Conservation (phyloP, 768 basidiomycete species). For the Cystobasidium onofrii region DNA sequence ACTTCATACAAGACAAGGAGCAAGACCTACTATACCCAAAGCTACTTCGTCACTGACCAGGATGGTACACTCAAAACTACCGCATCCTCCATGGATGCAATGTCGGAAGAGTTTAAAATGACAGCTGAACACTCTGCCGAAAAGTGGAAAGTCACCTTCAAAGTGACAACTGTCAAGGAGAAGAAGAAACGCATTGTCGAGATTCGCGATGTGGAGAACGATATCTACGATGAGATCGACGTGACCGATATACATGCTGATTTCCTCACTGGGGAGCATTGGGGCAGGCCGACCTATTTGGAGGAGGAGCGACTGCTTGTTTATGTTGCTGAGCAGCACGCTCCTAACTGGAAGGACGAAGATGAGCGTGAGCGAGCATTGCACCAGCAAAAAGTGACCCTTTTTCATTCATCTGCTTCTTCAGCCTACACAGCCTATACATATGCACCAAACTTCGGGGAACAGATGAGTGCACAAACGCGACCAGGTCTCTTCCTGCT, state of each 20-base stretch:
- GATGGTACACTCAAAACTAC: neutral
- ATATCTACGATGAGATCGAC: neutral
- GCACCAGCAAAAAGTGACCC: too few relatives aligned
- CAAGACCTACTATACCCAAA: neutral
- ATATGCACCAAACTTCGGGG: slow-evolving; percentile 59
- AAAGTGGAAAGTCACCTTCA: neutral
- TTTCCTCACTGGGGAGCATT: slow-evolving; percentile 27
- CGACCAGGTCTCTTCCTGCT: slow-evolving; percentile 55
- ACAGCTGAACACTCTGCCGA: neutral
- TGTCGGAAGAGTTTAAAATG: neutral
- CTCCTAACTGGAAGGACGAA: neutral
- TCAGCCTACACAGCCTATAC: slow-evolving; percentile 50
- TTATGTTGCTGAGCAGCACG: slow-evolving; percentile 27
- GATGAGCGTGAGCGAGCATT: neutral
- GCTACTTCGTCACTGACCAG: neutral
- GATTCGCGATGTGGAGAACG: slow-evolving; percentile 10
- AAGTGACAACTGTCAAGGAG: neutral
- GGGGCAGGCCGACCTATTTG: slow-evolving; percentile 28
- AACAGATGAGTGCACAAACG: slow-evolving; percentile 54
- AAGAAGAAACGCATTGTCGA: slow-evolving; percentile 32
- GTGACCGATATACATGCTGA: slow-evolving; percentile 25
- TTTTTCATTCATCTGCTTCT: too few relatives aligned
- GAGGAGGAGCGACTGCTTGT: slow-evolving; percentile 7
- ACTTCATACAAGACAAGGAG: neutral
- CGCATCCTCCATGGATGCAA: neutral